These are phyloP conservation scores for Periconia sp. DNA, from an alignment of 2,329 filamentous ascomycete species.

Conservation along the genomic window DNA sequence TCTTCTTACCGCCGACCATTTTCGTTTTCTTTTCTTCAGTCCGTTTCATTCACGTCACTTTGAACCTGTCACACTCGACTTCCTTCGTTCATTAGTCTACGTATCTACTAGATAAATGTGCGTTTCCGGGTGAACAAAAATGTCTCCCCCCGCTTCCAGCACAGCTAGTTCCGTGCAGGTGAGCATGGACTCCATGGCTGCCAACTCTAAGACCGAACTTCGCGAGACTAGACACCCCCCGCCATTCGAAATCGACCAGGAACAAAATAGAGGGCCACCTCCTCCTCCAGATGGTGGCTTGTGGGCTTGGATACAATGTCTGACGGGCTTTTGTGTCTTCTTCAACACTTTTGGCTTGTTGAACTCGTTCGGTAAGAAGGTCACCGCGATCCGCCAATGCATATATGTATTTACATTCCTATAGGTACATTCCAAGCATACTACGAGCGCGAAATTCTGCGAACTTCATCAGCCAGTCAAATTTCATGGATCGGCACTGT, in stretches of 20 bases:
- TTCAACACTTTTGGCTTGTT: conserved; percentile 1
- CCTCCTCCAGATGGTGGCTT: neutral
- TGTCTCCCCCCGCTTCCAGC: no score
- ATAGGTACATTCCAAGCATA: neutral
- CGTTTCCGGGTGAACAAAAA: no score
- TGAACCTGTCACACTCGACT: no score
- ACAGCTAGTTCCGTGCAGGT: neutral
- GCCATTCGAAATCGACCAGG: no score
- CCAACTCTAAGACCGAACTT: neutral
- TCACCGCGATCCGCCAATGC: no score
- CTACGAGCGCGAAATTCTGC: neutral
- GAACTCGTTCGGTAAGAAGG: neutral
- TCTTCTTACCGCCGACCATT: no score
- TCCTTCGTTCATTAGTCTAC: neutral
- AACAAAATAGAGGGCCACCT: neutral
- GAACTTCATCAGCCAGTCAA: neutral
- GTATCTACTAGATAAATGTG: no score
- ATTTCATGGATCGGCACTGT: conserved; percentile 53
- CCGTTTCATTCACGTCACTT: no score
- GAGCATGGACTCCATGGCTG: neutral
- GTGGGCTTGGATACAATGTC: neutral
- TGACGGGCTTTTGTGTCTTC: conserved; percentile 1
- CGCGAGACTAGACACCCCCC: neutral
- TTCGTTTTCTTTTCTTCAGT: no score
- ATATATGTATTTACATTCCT: neutral